A percentile compares a stretch with the other conserved stretches of the same genome.
Conservation (phyloP, 2,329 filamentous ascomycete species). For the Alternaria angustiovoidea region DNA sequence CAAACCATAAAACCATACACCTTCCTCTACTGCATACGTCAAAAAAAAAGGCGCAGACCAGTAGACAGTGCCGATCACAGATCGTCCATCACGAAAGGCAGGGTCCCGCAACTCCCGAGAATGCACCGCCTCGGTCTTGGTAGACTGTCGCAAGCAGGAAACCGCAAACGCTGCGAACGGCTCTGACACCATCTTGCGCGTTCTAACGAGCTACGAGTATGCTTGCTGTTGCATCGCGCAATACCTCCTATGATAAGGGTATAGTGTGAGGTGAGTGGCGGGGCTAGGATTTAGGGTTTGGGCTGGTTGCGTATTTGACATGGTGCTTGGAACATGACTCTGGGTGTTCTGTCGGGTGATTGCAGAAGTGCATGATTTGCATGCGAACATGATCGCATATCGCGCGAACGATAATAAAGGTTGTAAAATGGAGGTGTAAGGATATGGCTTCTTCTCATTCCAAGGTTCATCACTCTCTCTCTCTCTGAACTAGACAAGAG, state of each 20-base stretch:
- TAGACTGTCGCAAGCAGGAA: background rate
- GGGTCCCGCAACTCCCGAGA: conserved; percentile 6
- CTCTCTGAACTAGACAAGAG: background rate
- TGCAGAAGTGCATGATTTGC: background rate
- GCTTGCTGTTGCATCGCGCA: background rate
- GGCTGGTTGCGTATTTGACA: background rate
- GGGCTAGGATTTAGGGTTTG: background rate
- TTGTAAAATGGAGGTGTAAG: background rate
- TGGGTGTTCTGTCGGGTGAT: background rate
- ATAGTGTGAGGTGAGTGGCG: background rate
- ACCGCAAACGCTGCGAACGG: background rate
- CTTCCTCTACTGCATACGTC: background rate
- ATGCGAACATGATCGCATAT: background rate
- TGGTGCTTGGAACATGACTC: background rate
- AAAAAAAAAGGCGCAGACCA: background rate
- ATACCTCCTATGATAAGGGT: background rate
- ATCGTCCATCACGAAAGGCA: conserved; percentile 4
- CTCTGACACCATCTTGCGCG: conserved; percentile 6
- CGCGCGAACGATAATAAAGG: background rate
- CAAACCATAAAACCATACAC: background rate
- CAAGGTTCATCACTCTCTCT: too few species aligned
- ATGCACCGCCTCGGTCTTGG: background rate
- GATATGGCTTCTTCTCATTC: fast-evolving
- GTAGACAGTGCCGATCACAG: conserved; percentile 3
- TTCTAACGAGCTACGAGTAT: background rate